A percentile compares a stretch with the other conserved stretches of the same genome.
These are phyloP conservation scores for Hanseniaspora taiwanica DNA, from an alignment of 805 yeast genomes.

Conservation along the genomic window DNA sequence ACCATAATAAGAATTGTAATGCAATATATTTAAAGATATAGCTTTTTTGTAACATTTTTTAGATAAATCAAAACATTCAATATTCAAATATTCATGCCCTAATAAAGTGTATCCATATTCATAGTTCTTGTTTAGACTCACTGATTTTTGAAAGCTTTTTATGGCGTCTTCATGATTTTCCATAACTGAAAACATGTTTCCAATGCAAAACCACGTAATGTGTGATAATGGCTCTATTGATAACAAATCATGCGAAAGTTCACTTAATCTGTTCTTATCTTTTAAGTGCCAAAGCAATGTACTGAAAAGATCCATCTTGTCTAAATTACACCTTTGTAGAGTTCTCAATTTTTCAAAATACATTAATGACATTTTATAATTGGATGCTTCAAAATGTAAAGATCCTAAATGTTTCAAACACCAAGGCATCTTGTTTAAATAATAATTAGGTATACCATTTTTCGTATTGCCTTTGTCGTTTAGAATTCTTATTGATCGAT, in stretches of 20 bases:
- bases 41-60: constrained; percentile 72
- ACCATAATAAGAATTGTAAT: constrained; percentile 91
- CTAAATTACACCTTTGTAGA: constrained; percentile 62
- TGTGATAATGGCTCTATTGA: constrained; percentile 54
- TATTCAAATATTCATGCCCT: constrained; percentile 84
- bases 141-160: constrained; percentile 71
- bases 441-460: constrained; percentile 36
- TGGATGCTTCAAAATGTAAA: constrained; percentile 74
- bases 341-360: constrained; percentile 50
- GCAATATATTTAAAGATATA: constrained; percentile 61
- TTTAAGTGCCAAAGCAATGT: constrained; percentile 89
- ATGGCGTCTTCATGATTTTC: constrained; percentile 87
- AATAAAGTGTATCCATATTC: constrained; percentile 76
- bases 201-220: constrained; percentile 85
- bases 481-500: constrained; percentile 60
- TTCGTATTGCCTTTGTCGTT: constrained; percentile 22
- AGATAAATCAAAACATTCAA: constrained; percentile 85
- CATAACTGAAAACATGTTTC: constrained; percentile 73
- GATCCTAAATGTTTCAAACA: constrained; percentile 70
- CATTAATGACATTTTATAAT: constrained; percentile 62
- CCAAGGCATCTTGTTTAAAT: constrained; percentile 66
- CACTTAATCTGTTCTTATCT: constrained; percentile 65
- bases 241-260: constrained; percentile 66
- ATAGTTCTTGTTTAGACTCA: constrained; percentile 21
- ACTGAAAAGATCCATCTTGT: constrained; percentile 85